Percentiles rank a stretch among this genome's conserved stretches.
Conservation (phyloP, 2,329 filamentous ascomycete genomes). For the Cadophora gregata region DNA sequence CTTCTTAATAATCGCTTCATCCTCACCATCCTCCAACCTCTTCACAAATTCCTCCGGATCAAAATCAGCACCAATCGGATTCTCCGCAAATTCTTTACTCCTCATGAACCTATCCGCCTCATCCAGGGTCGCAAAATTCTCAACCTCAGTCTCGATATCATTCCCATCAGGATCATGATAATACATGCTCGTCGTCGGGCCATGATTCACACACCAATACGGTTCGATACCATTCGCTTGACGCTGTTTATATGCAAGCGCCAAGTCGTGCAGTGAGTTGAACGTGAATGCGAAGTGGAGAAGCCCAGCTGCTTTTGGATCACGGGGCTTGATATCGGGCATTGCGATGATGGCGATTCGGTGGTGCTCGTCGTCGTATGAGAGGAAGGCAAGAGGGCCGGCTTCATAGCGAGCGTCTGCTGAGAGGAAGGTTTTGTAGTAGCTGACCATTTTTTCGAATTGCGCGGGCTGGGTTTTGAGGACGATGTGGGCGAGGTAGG, state of each 20-base stretch:
- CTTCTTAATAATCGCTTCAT: slow-evolving; percentile 11
- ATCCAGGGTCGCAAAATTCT: slow-evolving; percentile 12
- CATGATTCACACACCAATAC: slow-evolving; percentile 21
- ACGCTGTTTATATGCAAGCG: slow-evolving; percentile 17
- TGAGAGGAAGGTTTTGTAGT: slow-evolving; percentile 14
- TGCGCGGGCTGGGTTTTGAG: slow-evolving; percentile 16
- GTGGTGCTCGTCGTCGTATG: slow-evolving; percentile 22
- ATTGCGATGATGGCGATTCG: slow-evolving; percentile 16
- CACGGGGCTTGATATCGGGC: slow-evolving; percentile 1
- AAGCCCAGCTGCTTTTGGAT: background rate
- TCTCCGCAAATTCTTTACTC: slow-evolving; percentile 1
- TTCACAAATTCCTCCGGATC: slow-evolving; percentile 16
- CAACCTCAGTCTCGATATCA: slow-evolving; percentile 21
- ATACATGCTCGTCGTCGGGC: slow-evolving; percentile 19
- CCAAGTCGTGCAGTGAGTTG: slow-evolving; percentile 8
- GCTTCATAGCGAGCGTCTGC: slow-evolving; percentile 5
- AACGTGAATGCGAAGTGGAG: slow-evolving; percentile 18
- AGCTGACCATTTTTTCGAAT: slow-evolving; percentile 14
- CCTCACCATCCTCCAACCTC: slow-evolving; percentile 15
- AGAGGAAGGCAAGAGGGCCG: slow-evolving; percentile 9
- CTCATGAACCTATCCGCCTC: slow-evolving; percentile 7
- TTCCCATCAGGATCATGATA: slow-evolving; percentile 22
- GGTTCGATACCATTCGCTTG: slow-evolving; percentile 16
- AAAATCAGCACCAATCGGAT: slow-evolving; percentile 22
- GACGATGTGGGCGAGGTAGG: slow-evolving; percentile 19